A percentile compares a stretch with the other conserved stretches of the same genome.
These are phyloP conservation scores for Kewa caespitosa DNA, from an alignment of 179 eudicot species.

Conservation along the genomic window DNA sequence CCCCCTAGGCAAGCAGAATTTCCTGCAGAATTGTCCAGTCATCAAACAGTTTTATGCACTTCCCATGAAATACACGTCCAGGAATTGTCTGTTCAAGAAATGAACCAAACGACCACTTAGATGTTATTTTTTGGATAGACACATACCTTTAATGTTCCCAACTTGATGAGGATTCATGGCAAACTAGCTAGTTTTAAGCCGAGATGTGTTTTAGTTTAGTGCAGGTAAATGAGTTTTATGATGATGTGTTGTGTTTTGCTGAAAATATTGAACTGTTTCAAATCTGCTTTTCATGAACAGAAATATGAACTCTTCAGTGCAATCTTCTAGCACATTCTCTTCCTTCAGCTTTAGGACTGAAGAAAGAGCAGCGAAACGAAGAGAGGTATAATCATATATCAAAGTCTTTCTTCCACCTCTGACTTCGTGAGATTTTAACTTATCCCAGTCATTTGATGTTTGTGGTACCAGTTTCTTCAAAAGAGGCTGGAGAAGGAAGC, in stretches of 20 bases:
- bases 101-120: no score
- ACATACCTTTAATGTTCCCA: no score
- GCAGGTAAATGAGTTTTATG: not conserved
- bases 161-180: not conserved
- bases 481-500: conserved; percentile 56
- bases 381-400: conserved; percentile 48
- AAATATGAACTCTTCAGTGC: conserved; percentile 36
- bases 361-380: conserved; percentile 71
- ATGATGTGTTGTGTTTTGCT: conserved; percentile 5
- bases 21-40: no score
- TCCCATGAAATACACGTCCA: no score
- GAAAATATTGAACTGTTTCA: not conserved
- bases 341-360: conserved; percentile 67
- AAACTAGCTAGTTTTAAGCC: not conserved
- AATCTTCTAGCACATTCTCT: conserved; percentile 34
- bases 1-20: no score
- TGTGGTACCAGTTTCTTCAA: conserved; percentile 45
- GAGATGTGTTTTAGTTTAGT: not conserved
- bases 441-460: conserved; percentile 1
- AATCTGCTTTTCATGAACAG: conserved; percentile 28
- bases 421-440: conserved; percentile 5
- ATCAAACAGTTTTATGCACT: no score
- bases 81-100: no score
- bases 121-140: no score
- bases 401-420: not conserved